Percentiles rank a stretch among this genome's conserved stretches.
These are phyloP conservation scores for Moringa oleifera DNA, from an alignment of 345 rosid species.

Conservation along the genomic window DNA sequence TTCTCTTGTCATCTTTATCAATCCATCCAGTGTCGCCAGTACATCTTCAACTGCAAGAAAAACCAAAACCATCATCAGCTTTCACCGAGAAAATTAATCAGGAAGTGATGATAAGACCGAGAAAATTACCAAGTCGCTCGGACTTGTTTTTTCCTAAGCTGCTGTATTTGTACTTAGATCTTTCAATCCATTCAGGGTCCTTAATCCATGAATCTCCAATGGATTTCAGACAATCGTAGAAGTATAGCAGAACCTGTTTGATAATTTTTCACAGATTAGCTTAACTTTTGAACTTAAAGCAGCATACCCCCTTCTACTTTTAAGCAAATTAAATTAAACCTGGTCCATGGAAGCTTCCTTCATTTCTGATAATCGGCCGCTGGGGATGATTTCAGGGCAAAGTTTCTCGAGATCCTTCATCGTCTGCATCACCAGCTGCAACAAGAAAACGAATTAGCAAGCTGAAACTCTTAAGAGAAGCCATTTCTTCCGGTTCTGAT, in stretches of 20 bases:
- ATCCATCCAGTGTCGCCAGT: constrained; percentile 48
- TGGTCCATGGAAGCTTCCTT: constrained; percentile 42
- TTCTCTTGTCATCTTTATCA: constrained; percentile 48
- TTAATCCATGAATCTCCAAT: constrained; percentile 67
- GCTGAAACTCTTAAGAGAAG: neutral
- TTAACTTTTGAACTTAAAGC: no score
- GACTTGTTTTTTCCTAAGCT: constrained; percentile 33
- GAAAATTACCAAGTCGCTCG: constrained; percentile 46
- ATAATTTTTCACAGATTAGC: neutral
- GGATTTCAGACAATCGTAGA: constrained; percentile 43
- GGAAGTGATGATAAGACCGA: no score
- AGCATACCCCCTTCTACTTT: no score
- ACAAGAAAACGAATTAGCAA: neutral
- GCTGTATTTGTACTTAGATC: constrained; percentile 28
- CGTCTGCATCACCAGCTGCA: constrained; percentile 60
- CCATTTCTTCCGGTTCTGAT: no score
- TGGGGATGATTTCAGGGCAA: constrained; percentile 54
- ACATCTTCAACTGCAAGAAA: constrained; percentile 44
- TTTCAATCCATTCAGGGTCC: constrained; percentile 46
- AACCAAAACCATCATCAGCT: neutral
- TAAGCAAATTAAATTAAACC: constrained; percentile 38
- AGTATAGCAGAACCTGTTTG: constrained; percentile 46
- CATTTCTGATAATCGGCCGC: constrained; percentile 33
- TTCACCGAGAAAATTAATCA: neutral
- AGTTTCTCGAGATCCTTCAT: constrained; percentile 56